Conservation (phyloP, 129 eudicot genomes). For the Centaurea solstitialis region DNA sequence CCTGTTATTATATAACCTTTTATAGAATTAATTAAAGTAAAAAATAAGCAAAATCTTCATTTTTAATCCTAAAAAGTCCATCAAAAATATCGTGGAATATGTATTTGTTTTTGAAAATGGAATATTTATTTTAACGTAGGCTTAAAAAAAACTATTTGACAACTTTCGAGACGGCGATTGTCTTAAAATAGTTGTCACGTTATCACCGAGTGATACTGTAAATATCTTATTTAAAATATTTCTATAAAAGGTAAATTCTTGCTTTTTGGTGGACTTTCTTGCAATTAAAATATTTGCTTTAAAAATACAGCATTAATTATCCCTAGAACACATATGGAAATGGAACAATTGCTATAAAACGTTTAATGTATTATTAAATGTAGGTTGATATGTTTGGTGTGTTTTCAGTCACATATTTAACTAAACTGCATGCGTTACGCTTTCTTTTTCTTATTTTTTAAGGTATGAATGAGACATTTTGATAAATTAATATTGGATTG, state of each 20-base stretch:
- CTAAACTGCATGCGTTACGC: slow-evolving; percentile 9
- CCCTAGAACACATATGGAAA: background rate
- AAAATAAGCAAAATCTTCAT: too few species aligned
- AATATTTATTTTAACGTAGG: background rate
- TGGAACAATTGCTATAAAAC: background rate
- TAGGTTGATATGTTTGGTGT: slow-evolving; percentile 2
- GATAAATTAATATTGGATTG: background rate
- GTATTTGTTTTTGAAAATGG: background rate
- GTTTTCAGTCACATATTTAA: slow-evolving; percentile 1
- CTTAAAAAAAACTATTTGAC: background rate
- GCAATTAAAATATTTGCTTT: background rate
- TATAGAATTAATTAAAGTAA: too few species aligned
- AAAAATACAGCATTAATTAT: background rate
- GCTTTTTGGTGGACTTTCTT: background rate
- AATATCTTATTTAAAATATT: background rate
- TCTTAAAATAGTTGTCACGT: background rate
- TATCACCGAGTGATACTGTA: too few species aligned
- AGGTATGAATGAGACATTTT: background rate
- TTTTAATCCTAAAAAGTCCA: too few species aligned
- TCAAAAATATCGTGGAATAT: background rate
- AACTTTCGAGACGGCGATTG: background rate
- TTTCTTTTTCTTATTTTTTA: slow-evolving; percentile 16
- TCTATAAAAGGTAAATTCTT: background rate
- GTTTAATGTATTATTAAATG: background rate
- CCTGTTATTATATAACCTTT: too few species aligned